phyloP scores from a whole-genome alignment of 164 flowering plant genomes.

The Euptelea pleiosperma region DNA sequence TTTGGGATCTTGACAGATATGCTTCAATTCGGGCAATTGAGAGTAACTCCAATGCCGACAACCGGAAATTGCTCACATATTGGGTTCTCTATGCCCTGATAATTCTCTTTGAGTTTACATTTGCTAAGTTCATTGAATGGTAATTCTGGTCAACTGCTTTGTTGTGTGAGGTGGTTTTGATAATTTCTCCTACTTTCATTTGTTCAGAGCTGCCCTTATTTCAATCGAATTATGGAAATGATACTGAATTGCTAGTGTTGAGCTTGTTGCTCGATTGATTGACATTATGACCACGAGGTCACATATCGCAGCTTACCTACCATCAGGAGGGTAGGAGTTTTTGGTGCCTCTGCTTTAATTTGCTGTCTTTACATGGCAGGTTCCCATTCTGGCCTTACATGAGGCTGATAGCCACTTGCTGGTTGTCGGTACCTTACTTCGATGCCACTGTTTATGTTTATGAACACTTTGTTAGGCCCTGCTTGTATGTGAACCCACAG shows the following conservation, averaged over 20 bases:
- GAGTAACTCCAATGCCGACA: background rate
- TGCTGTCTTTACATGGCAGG: slow-evolving; percentile 33
- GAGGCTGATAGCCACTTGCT: slow-evolving; percentile 40
- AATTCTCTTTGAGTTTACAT: slow-evolving; percentile 5
- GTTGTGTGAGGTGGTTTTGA: too few relatives aligned
- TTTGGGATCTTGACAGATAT: background rate
- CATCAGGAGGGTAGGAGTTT: background rate
- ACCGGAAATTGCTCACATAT: slow-evolving; percentile 8
- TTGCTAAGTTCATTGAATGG: background rate
- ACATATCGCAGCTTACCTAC: too few relatives aligned
- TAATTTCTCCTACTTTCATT: background rate
- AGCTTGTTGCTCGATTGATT: too few relatives aligned
- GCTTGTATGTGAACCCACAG: slow-evolving; percentile 30
- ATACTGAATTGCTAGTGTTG: too few relatives aligned
- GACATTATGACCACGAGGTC: too few relatives aligned
- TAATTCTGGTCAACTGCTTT: background rate
- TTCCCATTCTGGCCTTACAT: slow-evolving; percentile 58
- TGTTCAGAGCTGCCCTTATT: background rate
- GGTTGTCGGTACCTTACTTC: slow-evolving; percentile 58
- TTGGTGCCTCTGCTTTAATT: background rate
- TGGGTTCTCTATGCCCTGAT: slow-evolving; percentile 9
- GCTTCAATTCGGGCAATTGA: slow-evolving; percentile 13
- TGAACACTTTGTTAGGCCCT: slow-evolving; percentile 43
- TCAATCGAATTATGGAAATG: too few relatives aligned
- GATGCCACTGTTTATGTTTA: slow-evolving; percentile 61